These are phyloP conservation scores for Sugiyamaella castrensis DNA, from an alignment of 1,139 yeast species.

Conservation along the genomic window DNA sequence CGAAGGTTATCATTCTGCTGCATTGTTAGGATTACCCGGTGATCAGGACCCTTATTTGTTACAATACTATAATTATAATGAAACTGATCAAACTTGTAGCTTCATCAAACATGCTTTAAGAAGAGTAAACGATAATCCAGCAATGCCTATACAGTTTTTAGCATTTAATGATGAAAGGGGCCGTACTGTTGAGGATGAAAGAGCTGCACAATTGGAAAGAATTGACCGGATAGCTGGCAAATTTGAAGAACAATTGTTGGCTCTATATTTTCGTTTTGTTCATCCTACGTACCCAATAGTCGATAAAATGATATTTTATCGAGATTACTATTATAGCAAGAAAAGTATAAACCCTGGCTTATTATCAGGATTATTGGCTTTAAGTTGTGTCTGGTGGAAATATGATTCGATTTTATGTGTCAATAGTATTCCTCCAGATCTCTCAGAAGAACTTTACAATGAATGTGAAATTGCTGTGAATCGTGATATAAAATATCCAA, in stretches of 20 bases:
- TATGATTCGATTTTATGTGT: conserved; percentile 38
- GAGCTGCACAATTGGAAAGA: conserved; percentile 26
- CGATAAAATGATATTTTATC: conserved; percentile 35
- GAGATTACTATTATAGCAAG: conserved; percentile 33
- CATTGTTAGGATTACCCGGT: conserved; percentile 35
- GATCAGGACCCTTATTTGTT: conserved; percentile 39
- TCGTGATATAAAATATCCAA: conserved; percentile 38
- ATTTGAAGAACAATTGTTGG: conserved; percentile 35
- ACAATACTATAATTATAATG: conserved; percentile 31
- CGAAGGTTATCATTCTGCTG: conserved; percentile 28
- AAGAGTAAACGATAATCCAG: conserved; percentile 28
- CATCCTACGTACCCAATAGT: conserved; percentile 41
- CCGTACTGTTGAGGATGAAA: conserved; percentile 21
- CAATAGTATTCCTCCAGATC: conserved; percentile 33
- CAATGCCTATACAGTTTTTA: conserved; percentile 33
- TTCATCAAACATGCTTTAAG: conserved; percentile 36
- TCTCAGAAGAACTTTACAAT: conserved; percentile 32
- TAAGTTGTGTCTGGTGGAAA: conserved; percentile 41
- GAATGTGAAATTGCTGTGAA: conserved; percentile 36
- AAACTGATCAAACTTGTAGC: conserved; percentile 26
- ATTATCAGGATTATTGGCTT: conserved; percentile 37
- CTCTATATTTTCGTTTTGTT: conserved; percentile 36
- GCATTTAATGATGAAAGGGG: conserved; percentile 28
- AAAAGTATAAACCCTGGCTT: conserved; percentile 35
- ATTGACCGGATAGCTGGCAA: conserved; percentile 27